Evolutionary conservation across 108 stramenopile species (phyloP).

Genomic region (Phaeodactylum tricornutum): DNA sequence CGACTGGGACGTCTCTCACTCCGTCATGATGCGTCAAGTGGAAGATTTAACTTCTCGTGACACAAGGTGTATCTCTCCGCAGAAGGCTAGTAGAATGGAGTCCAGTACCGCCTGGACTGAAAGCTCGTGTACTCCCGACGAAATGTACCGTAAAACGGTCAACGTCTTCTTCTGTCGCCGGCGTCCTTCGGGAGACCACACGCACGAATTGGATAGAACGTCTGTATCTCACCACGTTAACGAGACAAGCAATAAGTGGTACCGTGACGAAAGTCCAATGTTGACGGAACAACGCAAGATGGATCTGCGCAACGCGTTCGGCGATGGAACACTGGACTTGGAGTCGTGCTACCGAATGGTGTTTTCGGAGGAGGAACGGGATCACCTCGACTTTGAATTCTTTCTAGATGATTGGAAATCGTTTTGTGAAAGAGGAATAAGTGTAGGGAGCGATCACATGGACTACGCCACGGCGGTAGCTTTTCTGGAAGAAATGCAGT

Average conservation of each 20-base stretch:
- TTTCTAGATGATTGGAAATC: constrained; percentile 79
- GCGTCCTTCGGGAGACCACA: background rate
- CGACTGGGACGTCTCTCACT: constrained; percentile 41
- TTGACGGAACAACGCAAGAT: constrained; percentile 41
- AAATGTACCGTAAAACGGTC: constrained; percentile 31
- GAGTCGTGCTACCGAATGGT: constrained; percentile 36
- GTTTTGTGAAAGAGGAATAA: constrained; percentile 29
- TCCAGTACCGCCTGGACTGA: constrained; percentile 24
- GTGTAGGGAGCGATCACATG: constrained; percentile 12
- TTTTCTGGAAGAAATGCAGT: constrained; percentile 60
- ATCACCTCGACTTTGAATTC: constrained; percentile 59
- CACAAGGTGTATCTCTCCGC: background rate
- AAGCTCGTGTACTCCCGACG: constrained; percentile 32
- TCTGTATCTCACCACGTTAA: constrained; percentile 45
- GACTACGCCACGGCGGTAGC: constrained; percentile 29
- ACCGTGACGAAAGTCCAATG: constrained; percentile 48
- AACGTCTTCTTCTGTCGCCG: constrained; percentile 44
- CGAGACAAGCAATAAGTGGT: constrained; percentile 52
- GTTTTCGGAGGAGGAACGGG: constrained; percentile 66
- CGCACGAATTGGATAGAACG: background rate
- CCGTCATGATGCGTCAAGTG: constrained; percentile 46
- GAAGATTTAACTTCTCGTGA: constrained; percentile 24
- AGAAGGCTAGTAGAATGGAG: background rate
- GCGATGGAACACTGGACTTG: constrained; percentile 14
- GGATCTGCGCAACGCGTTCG: constrained; percentile 29